These are phyloP conservation scores for Schizochytrium sp. DNA, from an alignment of 108 stramenopile genomes.

Conservation along the genomic window DNA sequence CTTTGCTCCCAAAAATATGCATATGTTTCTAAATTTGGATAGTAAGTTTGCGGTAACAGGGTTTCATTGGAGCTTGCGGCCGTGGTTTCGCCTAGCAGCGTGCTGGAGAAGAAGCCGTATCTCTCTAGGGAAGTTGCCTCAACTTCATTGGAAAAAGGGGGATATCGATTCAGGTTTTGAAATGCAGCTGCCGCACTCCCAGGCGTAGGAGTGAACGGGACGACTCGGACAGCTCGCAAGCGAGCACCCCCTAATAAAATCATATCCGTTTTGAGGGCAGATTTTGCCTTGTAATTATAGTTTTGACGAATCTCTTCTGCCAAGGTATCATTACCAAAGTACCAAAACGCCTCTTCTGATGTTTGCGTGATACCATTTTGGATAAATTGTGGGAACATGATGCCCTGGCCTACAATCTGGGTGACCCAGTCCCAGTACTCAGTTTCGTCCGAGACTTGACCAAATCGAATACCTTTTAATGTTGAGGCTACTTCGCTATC, in stretches of 20 bases:
- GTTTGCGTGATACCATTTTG: background rate
- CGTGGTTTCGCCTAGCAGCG: background rate
- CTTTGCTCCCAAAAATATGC: slow-evolving; percentile 21
- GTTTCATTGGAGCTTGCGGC: background rate
- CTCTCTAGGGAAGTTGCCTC: slow-evolving; percentile 29
- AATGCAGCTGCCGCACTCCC: background rate
- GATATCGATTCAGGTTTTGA: background rate
- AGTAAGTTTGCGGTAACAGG: background rate
- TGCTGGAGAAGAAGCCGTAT: background rate
- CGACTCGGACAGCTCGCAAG: background rate
- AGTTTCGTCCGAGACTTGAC: background rate
- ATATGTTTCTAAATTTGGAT: background rate
- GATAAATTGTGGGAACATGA: slow-evolving; percentile 17
- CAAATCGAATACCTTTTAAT: background rate
- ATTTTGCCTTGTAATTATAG: background rate
- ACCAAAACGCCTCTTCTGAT: slow-evolving; percentile 34
- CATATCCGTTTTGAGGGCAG: background rate
- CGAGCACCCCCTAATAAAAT: slow-evolving; percentile 31
- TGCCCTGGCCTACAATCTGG: slow-evolving; percentile 7
- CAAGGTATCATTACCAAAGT: background rate
- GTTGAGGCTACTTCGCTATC: background rate
- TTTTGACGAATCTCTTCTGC: background rate
- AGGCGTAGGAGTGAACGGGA: background rate
- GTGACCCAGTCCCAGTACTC: slow-evolving; percentile 56
- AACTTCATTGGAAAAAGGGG: background rate